Evolutionary conservation across 179 eudicot genomes (phyloP), one percentile per base, ranked within the genome.

Genomic region (Gypsophila paniculata): DNA sequence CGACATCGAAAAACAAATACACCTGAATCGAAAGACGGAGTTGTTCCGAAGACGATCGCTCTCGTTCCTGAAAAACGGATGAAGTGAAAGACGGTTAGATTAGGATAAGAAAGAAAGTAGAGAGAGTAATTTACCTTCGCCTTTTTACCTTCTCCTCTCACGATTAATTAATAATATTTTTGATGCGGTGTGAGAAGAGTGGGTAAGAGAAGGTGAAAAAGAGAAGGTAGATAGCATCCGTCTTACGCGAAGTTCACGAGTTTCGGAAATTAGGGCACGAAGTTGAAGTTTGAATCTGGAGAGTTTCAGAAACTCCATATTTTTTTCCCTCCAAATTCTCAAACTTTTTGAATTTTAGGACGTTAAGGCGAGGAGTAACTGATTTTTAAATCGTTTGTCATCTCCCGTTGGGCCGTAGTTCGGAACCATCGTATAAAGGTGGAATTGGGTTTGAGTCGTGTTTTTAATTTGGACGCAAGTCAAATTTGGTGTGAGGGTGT

Each of bases 271-370:
- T 63, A 87, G 85, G 85, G 86, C 71, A 44, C 77, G 84, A 53
- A 86, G 91, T 22, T 85, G 82, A 48, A 85, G 76, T 79, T 79
- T 86, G 79, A 84, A 74, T 68, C 78, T 85, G 8, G 89, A 85
- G 38, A 86, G 67, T 61, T 82, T 84, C 44, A 82, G 68, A 55
- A 84, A 32, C 85, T 84, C 89, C 91, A 85, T 42, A 42, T 42
- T 42, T 87, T 82, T 54, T 78, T 76, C 77, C 88, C 81, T 74
- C 86, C 76, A 73, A 72, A 42, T 42, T 6, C 5, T 42, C 46
- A 42, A 42, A 1, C 4, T 29, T 29, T 29, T 29, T 29, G 34
- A 29, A 29, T 29, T 29, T 29, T 29, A 29, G 34, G 34, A 29
- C 34, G 34, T 29, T 29, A 29, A 29, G 1, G 34, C 2, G 34